Percentiles rank a stretch among this genome's conserved stretches.
These are phyloP conservation scores for Debaryomyces udenii DNA, from an alignment of 1,139 yeast species.

Conservation along the genomic window DNA sequence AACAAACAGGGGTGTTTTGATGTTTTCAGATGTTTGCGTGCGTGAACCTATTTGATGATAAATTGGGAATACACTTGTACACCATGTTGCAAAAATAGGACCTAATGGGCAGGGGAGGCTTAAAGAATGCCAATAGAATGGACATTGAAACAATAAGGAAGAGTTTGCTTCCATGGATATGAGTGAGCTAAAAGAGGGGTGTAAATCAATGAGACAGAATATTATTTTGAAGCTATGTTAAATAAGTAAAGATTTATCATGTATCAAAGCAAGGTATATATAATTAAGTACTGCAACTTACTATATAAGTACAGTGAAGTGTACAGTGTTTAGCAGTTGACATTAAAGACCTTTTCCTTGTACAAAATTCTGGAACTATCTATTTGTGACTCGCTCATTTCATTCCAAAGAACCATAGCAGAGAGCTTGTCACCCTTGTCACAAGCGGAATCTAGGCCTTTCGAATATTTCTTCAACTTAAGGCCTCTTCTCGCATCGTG, in stretches of 20 bases:
- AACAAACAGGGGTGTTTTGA: constrained; percentile 11
- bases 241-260: no score
- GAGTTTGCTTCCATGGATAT: no score
- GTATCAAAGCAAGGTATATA: not conserved
- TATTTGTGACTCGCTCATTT: constrained; percentile 16
- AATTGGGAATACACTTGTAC: constrained; percentile 7
- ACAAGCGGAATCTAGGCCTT: constrained; percentile 85
- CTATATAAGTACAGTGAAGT: not conserved
- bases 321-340: constrained; percentile 24
- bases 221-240: no score
- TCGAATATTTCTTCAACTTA: constrained; percentile 62
- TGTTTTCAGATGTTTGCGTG: constrained; percentile 6
- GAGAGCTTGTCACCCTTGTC: constrained; percentile 71
- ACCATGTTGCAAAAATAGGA: constrained; percentile 1
- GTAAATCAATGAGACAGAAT: no score
- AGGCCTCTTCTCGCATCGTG: constrained; percentile 87
- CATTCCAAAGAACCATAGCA: constrained; percentile 59
- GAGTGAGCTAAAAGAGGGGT: no score
- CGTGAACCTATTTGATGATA: constrained; percentile 1
- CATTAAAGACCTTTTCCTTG: constrained; percentile 29
- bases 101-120: no score
- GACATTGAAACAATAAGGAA: no score
- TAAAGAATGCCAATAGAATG: no score
- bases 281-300: not conserved
- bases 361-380: constrained; percentile 19